Evolutionary conservation across 306 rosid genomes (phyloP).

Genomic region (Nissolia schottii): DNA sequence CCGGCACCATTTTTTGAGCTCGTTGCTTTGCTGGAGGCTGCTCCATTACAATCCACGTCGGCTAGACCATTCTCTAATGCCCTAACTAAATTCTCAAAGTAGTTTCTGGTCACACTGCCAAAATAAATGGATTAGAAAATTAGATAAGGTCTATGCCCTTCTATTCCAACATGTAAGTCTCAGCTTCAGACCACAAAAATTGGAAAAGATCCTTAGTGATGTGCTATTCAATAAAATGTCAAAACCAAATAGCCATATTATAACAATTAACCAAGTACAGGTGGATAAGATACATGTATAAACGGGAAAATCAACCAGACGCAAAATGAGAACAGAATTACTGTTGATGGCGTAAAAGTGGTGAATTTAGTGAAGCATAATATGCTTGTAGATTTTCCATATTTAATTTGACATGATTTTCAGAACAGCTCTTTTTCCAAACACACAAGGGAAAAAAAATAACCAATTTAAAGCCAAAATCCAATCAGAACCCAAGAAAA

Average conservation of each 20-base stretch:
- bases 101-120: conserved; percentile 44
- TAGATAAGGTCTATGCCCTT: neutral
- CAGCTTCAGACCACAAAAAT: neutral
- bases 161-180: neutral
- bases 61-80: conserved; percentile 61
- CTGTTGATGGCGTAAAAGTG: neutral
- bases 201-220: neutral
- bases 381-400: neutral
- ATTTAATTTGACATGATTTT: neutral
- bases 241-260: neutral
- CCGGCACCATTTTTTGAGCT: conserved; percentile 42
- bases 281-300: neutral
- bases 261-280: neutral
- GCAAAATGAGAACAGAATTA: neutral
- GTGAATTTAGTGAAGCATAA: neutral
- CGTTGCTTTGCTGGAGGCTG: conserved; percentile 40
- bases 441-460: neutral
- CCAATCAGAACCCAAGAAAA: neutral
- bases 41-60: conserved; percentile 45
- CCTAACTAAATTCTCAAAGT: conserved; percentile 52
- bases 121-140: conserved; percentile 14
- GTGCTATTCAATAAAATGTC: neutral
- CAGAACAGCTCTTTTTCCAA: neutral
- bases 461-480: neutral
- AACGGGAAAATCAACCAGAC: neutral